phyloP scores from a whole-genome alignment of 805 yeast genomes.

The Teunomyces stri region DNA sequence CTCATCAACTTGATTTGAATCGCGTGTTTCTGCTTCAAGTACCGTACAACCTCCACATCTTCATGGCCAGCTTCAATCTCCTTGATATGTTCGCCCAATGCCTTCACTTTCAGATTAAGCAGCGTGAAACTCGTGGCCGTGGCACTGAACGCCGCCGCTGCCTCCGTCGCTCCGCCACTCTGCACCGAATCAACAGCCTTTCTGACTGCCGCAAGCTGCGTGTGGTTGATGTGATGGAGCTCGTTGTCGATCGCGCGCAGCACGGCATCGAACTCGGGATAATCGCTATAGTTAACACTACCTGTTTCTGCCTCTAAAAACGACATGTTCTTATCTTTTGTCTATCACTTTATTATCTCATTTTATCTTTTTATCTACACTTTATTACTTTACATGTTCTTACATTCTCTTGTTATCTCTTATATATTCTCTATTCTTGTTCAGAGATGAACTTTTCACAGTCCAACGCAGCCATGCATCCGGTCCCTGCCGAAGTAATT shows the following conservation, averaged over 20 bases:
- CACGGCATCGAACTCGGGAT: slow-evolving; percentile 37
- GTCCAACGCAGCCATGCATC: slow-evolving; percentile 99
- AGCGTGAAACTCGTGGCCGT: slow-evolving; percentile 30
- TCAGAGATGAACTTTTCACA: slow-evolving; percentile 83
- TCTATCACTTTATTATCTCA: neutral
- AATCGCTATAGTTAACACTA: slow-evolving; percentile 31
- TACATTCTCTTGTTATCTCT: neutral
- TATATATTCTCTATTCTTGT: slow-evolving; percentile 13
- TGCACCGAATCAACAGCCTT: slow-evolving; percentile 3
- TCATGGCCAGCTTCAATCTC: slow-evolving; percentile 34
- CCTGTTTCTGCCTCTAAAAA: slow-evolving; percentile 25
- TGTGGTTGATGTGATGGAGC: slow-evolving; percentile 28
- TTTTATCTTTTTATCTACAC: neutral
- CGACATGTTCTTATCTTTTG: slow-evolving; percentile 15
- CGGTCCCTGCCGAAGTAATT: slow-evolving; percentile 98
- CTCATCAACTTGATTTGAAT: slow-evolving; percentile 33
- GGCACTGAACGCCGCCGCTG: slow-evolving; percentile 11
- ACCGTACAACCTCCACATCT: slow-evolving; percentile 36
- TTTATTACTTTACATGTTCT: too few relatives aligned
- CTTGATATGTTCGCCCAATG: slow-evolving; percentile 26
- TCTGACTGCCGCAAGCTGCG: slow-evolving; percentile 12
- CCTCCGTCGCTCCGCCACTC: neutral
- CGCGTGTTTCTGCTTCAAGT: slow-evolving; percentile 40
- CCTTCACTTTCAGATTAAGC: slow-evolving; percentile 27
- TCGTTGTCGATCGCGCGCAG: slow-evolving; percentile 31